Base-by-base conservation (phyloP, 2,329 filamentous ascomycete species). In the Phaeophleospora eucalypticola region DNA sequence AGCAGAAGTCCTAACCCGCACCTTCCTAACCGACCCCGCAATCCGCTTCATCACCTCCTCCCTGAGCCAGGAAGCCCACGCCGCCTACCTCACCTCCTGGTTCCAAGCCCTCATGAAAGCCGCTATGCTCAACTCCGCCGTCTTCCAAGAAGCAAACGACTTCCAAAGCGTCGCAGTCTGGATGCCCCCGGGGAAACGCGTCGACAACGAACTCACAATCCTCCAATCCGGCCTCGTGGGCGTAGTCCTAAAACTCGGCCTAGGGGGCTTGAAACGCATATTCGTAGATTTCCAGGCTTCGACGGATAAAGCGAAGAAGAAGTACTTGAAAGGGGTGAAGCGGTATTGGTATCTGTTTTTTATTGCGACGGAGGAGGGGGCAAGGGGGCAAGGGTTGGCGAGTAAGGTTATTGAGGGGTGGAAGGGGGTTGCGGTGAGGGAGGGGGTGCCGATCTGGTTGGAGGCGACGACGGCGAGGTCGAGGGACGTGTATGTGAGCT, bases 271-370 rank as follows among this genome's bases (percentile, higher is more conserved):
- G 17, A 47, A 42, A 33, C 36, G 53, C 10, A 62, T 63, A 58
- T 51, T 63, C 12, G 8, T 47, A 14, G 60, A 63, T 35, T 61
- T 53, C 29, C 46, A 46, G n/a, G 40, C 36, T 1, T 36, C 43
- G 16, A 42, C 44, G 1, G 56, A 58, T 12, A 41, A n/a, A 6
- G 27, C 51, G 2, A 58, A 58, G 51, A 45, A 45, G 16, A 45
- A 38, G 18, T 43, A 44, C 4, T 36, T 61, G 24, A 36, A 40
- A 21, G 51, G 47, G n/a, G 41, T 46, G 9, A 43, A 46, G 29
- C 19, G 24, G 16, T 62, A 51, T 41, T 56, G 52, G 18, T 61
- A 63, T 46, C 38, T 63, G 29, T 62, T 58, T 42, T 58, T 59
- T 32, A 46, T 62, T n/a, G 59, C 51, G 7, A 63, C 59, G 9